Evolutionary conservation across 352 stramenopile species (phyloP).

Genomic region (Phytophthora pseudosyringae): DNA sequence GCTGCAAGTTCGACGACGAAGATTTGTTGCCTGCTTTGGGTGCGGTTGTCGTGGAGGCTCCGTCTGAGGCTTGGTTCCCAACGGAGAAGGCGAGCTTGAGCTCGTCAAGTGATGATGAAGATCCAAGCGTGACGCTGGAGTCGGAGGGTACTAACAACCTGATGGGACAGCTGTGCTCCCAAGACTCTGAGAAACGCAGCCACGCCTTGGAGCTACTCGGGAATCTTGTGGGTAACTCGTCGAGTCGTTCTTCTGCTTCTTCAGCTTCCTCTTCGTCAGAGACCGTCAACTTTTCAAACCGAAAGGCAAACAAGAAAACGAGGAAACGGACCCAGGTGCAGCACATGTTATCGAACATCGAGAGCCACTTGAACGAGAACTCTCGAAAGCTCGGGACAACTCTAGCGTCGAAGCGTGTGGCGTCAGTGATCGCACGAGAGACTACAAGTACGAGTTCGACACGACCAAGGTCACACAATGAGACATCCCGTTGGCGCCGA

Average conservation of each 20-base stretch:
- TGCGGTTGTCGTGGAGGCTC: slow-evolving; percentile 44
- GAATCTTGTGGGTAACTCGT: slow-evolving; percentile 37
- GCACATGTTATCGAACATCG: slow-evolving; percentile 43
- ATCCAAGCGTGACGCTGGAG: slow-evolving; percentile 32
- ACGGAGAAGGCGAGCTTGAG: slow-evolving; percentile 9
- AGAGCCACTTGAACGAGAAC: slow-evolving; percentile 50
- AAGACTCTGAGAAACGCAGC: slow-evolving; percentile 46
- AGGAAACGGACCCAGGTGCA: slow-evolving; percentile 31
- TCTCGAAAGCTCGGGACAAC: slow-evolving; percentile 30
- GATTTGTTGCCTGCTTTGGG: slow-evolving; percentile 52
- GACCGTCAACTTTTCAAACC: neutral
- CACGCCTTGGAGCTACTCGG: slow-evolving; percentile 54
- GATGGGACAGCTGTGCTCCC: slow-evolving; percentile 47
- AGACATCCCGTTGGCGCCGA: slow-evolving; percentile 53
- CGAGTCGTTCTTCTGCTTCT: slow-evolving; percentile 25
- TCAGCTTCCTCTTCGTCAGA: slow-evolving; percentile 3
- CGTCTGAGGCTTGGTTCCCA: slow-evolving; percentile 46
- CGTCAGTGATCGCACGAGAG: slow-evolving; percentile 44
- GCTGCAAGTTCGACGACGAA: slow-evolving; percentile 60
- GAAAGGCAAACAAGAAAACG: slow-evolving; percentile 22
- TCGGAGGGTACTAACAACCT: slow-evolving; percentile 38
- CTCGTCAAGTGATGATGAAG: slow-evolving; percentile 21
- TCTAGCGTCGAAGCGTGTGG: slow-evolving; percentile 26
- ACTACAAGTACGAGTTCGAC: slow-evolving; percentile 62
- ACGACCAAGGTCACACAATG: slow-evolving; percentile 36